phyloP scores from a whole-genome alignment of 192 early-diverging fungal species.

The Coemansia nantahalensis region DNA sequence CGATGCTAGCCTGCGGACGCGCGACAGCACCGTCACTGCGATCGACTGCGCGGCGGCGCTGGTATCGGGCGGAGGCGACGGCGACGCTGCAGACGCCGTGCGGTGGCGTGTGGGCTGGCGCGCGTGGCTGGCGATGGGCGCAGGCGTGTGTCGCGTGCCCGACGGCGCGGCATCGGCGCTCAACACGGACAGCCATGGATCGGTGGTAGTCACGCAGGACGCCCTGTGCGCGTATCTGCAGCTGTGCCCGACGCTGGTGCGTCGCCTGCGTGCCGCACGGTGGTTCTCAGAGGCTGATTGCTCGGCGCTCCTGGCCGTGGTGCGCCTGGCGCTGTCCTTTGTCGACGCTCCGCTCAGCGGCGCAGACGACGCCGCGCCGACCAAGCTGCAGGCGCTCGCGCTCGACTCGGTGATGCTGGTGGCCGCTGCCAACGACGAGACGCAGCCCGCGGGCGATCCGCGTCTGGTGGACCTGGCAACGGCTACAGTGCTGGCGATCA shows the following conservation, averaged over 20 bases:
- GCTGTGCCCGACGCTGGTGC: constrained; percentile 11
- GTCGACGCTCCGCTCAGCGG: constrained; percentile 20
- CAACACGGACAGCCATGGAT: constrained; percentile 11
- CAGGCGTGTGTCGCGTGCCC: constrained; percentile 5
- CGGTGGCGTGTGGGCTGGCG: constrained; percentile 28
- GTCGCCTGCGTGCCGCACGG: neutral
- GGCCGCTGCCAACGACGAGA: no score
- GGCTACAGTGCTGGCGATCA: constrained; percentile 15
- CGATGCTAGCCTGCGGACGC: constrained; percentile 10
- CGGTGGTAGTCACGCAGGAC: constrained; percentile 28
- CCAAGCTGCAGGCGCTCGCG: constrained; percentile 66
- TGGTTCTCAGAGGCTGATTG: constrained; percentile 19
- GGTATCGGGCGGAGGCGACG: neutral
- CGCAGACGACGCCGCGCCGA: constrained; percentile 60
- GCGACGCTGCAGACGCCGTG: neutral
- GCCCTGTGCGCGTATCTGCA: constrained; percentile 22
- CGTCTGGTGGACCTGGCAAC: neutral
- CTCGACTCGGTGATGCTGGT: constrained; percentile 55
- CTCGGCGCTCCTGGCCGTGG: constrained; percentile 10
- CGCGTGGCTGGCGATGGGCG: constrained; percentile 28
- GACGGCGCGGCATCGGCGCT: neutral
- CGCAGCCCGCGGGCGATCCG: neutral
- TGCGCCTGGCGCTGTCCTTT: constrained; percentile 15
- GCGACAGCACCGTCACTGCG: constrained; percentile 26
- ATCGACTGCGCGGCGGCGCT: constrained; percentile 19